Evolutionary conservation across 1,139 yeast genomes (phyloP).

Genomic region (Suhomyces maxii): DNA sequence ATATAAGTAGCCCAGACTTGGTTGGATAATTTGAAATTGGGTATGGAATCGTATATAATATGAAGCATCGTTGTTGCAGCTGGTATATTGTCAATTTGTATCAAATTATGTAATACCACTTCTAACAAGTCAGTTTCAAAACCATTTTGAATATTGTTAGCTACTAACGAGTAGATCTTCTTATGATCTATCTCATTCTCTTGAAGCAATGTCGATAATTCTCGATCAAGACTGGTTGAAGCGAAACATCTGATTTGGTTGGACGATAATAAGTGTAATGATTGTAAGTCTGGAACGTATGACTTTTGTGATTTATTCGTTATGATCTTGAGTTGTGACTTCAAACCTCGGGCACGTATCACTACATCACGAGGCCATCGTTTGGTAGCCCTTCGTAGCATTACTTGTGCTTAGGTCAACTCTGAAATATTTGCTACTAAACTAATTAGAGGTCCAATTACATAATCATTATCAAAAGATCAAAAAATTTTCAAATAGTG

Average conservation of each 20-base stretch:
- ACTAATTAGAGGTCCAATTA: not conserved
- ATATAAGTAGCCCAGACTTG: slow-evolving; percentile 38
- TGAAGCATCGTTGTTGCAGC: slow-evolving; percentile 29
- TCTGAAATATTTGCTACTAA: no score
- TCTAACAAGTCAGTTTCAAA: slow-evolving; percentile 19
- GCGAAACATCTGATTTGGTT: not conserved
- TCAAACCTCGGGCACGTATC: not conserved
- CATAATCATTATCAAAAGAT: slow-evolving; percentile 2
- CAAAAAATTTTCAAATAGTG: slow-evolving; percentile 8
- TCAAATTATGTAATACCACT: slow-evolving; percentile 20
- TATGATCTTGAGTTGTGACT: no score
- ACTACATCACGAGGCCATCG: not conserved
- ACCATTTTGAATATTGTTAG: slow-evolving; percentile 3
- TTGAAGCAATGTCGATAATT: not conserved
- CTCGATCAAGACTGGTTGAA: not conserved
- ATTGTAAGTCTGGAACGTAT: no score
- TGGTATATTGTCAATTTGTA: slow-evolving; percentile 17
- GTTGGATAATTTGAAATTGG: slow-evolving; percentile 27
- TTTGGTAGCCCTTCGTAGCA: not conserved
- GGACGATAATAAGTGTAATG: no score
- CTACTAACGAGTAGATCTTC: slow-evolving; percentile 10
- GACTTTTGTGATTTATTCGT: no score
- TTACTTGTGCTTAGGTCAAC: not conserved
- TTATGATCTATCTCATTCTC: slow-evolving; percentile 1
- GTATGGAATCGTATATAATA: slow-evolving; percentile 12